These are phyloP conservation scores for Penicillium sp. DNA, from an alignment of 2,329 filamentous ascomycete species.

Conservation along the genomic window DNA sequence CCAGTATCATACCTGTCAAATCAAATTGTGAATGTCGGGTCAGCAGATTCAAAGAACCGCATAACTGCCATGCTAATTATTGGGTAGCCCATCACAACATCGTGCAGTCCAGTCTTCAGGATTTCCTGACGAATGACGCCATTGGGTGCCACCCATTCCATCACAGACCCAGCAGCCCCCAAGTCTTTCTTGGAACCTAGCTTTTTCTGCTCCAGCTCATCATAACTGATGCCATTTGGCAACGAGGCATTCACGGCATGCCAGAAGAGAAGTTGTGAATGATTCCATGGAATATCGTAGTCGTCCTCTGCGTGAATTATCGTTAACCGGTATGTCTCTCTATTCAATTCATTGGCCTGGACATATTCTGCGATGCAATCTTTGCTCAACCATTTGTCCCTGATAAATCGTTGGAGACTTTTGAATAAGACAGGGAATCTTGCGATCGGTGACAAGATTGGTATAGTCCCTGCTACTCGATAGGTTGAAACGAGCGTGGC, in stretches of 20 bases:
- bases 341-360: slow-evolving; percentile 11
- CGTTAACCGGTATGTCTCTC: slow-evolving; percentile 31
- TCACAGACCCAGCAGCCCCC: slow-evolving; percentile 53
- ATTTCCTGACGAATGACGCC: slow-evolving; percentile 59
- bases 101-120: slow-evolving; percentile 58
- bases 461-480: slow-evolving; percentile 56
- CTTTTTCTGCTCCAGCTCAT: slow-evolving; percentile 52
- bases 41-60: slow-evolving; percentile 45
- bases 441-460: slow-evolving; percentile 55
- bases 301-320: slow-evolving; percentile 40
- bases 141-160: slow-evolving; percentile 49
- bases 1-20: neutral
- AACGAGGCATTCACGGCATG: slow-evolving; percentile 55
- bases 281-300: slow-evolving; percentile 34
- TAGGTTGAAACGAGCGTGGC: slow-evolving; percentile 59
- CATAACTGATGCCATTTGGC: slow-evolving; percentile 39
- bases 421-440: slow-evolving; percentile 41
- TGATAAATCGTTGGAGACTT: slow-evolving; percentile 14
- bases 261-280: slow-evolving; percentile 36
- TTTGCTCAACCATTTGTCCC: slow-evolving; percentile 15
- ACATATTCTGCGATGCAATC: slow-evolving; percentile 11
- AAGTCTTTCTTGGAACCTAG: slow-evolving; percentile 38
- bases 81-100: slow-evolving; percentile 60
- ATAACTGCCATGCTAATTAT: slow-evolving; percentile 55
- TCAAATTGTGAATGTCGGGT: slow-evolving; percentile 13